Evolutionary conservation across 805 yeast species (phyloP), one percentile per base, ranked within the genome.

Genomic region (Metschnikowia lunata): DNA sequence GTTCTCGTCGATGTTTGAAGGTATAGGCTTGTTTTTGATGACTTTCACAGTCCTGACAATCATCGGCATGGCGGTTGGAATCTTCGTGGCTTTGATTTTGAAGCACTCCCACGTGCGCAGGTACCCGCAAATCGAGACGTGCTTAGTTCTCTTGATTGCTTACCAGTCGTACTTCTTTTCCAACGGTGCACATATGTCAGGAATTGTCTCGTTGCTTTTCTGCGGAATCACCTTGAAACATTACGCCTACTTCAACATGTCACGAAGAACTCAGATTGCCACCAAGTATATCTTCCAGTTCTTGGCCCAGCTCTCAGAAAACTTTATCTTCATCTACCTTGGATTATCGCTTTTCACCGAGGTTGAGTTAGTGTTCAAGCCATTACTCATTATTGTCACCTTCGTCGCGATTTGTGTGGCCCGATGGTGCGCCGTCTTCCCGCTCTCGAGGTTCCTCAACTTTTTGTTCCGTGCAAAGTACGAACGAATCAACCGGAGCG

Each of bases 151-250:
- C 36, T 68, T 93, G 54, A 82, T 90, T 61, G 97, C 98, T 13
- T 93, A 93, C 62, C 96, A 89, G 57, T 88, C 97, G 0, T 93
- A 93, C 65, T 93, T 93, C 72, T 93, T 93, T 66, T 90, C 98
- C 35, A 93, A 93, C 60, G 99, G 99, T 39, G 95, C 98, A 57
- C 99, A 95, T 63, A 93, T 93, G 99, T 90, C 98, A 6, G 99
- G 99, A 37, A 91, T 91, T 52, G 98, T 91, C 7, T 89, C 97
- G 1, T 72, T 93, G 52, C 69, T 93, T 52, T 93, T 93, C 69
- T 91, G 97, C 63, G 99, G 99, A 43, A 93, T 93, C 50, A 91
- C 99, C 1, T 71, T 93, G 62, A 93, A 91, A 63, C 98, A 95
- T 65, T 93, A 93, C 61, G 99, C 98, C 12, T 90, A 90, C 67